Evolutionary conservation across 2,329 filamentous ascomycete genomes (phyloP).

Genomic region (Penicillium sp.): DNA sequence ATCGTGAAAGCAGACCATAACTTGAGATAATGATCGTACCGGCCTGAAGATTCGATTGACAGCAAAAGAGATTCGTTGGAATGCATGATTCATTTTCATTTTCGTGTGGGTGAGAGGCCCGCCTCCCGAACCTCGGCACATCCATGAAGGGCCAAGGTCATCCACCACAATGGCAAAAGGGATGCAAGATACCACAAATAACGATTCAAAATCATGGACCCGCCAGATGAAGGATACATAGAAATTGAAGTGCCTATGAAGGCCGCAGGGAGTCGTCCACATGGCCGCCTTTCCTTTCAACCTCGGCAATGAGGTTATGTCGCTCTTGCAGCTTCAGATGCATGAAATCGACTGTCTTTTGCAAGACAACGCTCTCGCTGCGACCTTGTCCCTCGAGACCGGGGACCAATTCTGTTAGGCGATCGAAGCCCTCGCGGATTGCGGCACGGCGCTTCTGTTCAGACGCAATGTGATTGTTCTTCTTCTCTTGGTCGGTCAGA

Average conservation of each 20-base stretch:
- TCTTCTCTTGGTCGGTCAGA: constrained; percentile 69
- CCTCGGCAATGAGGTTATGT: constrained; percentile 56
- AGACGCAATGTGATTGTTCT: constrained; percentile 71
- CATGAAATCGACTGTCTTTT: constrained; percentile 67
- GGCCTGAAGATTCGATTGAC: neutral
- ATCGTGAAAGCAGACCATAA: neutral
- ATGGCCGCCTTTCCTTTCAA: constrained; percentile 60
- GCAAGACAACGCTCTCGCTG: constrained; percentile 81
- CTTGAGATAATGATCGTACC: neutral
- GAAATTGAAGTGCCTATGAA: constrained; percentile 11
- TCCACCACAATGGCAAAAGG: neutral
- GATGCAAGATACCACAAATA: neutral
- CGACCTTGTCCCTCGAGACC: constrained; percentile 79
- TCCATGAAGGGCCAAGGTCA: neutral
- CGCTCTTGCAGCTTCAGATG: constrained; percentile 61
- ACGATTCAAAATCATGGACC: neutral
- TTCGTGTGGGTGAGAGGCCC: constrained; percentile 5
- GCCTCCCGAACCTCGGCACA: constrained; percentile 18
- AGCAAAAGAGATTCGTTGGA: constrained; percentile 11
- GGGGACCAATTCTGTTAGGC: constrained; percentile 75
- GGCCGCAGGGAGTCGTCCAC: constrained; percentile 47
- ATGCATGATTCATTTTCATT: constrained; percentile 9
- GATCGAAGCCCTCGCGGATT: constrained; percentile 81
- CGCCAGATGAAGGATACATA: neutral
- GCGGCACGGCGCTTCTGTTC: constrained; percentile 66